A percentile compares a stretch with the other conserved stretches of the same genome.
Evolutionary conservation across 2,329 filamentous ascomycete species (phyloP).

Genomic region (Sclerotinia sclerotiorum): DNA sequence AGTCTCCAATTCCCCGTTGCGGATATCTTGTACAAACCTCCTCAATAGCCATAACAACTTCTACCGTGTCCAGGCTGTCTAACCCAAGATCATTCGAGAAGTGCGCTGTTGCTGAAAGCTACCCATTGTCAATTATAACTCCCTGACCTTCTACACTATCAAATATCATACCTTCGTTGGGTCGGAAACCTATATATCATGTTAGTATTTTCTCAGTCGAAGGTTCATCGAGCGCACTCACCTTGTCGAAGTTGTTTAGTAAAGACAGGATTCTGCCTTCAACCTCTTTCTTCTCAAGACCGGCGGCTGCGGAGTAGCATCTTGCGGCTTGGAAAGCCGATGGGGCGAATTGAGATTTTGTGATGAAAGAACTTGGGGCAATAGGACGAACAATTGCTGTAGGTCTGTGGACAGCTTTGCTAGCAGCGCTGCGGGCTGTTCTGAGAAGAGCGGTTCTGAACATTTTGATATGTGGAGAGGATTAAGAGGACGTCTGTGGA

Average conservation of each 20-base stretch:
- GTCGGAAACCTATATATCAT: slow-evolving; percentile 61
- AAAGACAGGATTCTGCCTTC: slow-evolving; percentile 90
- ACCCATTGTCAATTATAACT: slow-evolving; percentile 33
- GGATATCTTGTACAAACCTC: slow-evolving; percentile 58
- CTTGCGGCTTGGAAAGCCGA: slow-evolving; percentile 68
- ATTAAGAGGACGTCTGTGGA: slow-evolving; percentile 24
- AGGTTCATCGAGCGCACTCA: slow-evolving; percentile 45
- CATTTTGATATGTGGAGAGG: slow-evolving; percentile 58
- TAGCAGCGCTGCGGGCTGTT: slow-evolving; percentile 59
- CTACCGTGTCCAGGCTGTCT: slow-evolving; percentile 96
- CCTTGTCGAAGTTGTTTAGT: slow-evolving; percentile 97
- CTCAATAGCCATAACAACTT: slow-evolving; percentile 99
- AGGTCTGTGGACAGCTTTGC: slow-evolving; percentile 51
- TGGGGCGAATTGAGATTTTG: slow-evolving; percentile 62
- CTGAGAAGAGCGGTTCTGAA: slow-evolving; percentile 85
- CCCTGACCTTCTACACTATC: background rate
- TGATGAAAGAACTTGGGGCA: slow-evolving; percentile 58
- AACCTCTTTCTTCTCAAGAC: slow-evolving; percentile 79
- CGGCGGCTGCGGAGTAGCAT: slow-evolving; percentile 81
- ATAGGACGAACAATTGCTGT: slow-evolving; percentile 59
- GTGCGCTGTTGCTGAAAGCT: slow-evolving; percentile 84
- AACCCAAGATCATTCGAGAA: slow-evolving; percentile 97
- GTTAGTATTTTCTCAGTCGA: slow-evolving; percentile 29
- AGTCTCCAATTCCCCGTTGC: slow-evolving; percentile 26
- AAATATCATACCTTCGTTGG: slow-evolving; percentile 55